Evolutionary conservation across 768 basidiomycete genomes (phyloP).

Genomic region (Pleurotus ostreatus): DNA sequence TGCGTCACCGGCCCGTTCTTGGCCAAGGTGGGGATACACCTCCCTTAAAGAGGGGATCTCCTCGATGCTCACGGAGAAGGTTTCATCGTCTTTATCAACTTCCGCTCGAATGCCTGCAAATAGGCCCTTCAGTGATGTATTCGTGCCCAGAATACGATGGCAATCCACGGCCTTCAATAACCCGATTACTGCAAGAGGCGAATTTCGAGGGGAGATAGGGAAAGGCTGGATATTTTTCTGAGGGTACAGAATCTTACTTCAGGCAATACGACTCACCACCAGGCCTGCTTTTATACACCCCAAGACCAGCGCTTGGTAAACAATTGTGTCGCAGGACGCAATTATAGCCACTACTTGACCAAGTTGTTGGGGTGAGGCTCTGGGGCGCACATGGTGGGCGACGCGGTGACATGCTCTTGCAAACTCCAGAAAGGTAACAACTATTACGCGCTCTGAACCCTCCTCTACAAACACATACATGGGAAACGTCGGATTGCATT

Average conservation of each 20-base stretch:
- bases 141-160: slow-evolving; percentile 29
- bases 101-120: slow-evolving; percentile 18
- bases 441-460: slow-evolving; percentile 13
- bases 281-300: slow-evolving; percentile 34
- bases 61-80: slow-evolving; percentile 21
- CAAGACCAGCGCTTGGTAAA: slow-evolving; percentile 37
- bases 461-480: slow-evolving; percentile 26
- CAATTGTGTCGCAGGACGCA: slow-evolving; percentile 27
- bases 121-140: slow-evolving; percentile 17
- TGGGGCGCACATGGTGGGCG: slow-evolving; percentile 33
- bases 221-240: slow-evolving; percentile 26
- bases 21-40: slow-evolving; percentile 38
- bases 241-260: background rate
- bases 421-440: slow-evolving; percentile 39
- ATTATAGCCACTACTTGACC: slow-evolving; percentile 30
- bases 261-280: slow-evolving; percentile 21
- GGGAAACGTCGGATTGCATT: slow-evolving; percentile 26
- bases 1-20: slow-evolving; percentile 23
- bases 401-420: slow-evolving; percentile 39
- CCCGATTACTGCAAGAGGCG: slow-evolving; percentile 28
- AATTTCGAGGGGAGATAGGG: slow-evolving; percentile 35
- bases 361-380: slow-evolving; percentile 20
- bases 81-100: slow-evolving; percentile 6
- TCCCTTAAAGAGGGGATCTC: slow-evolving; percentile 26
- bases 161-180: slow-evolving; percentile 34